Percentiles rank a stretch among this genome's conserved stretches.
Conservation (phyloP, 495 filamentous ascomycete genomes). For the Xylaria grammica region DNA sequence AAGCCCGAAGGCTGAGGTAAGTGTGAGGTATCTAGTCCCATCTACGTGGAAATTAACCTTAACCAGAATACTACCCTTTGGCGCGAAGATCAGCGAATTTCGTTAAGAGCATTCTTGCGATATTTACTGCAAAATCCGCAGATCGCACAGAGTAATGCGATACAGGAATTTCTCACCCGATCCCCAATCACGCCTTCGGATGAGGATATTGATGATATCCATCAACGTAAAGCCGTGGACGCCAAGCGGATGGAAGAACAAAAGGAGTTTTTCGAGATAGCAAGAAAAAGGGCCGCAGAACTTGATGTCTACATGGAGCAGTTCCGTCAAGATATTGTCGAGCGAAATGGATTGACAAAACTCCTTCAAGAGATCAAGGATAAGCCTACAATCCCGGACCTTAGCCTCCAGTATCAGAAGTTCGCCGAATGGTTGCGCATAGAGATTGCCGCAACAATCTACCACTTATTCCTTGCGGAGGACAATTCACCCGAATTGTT, state of each 20-base stretch:
- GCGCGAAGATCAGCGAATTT: conserved; percentile 90
- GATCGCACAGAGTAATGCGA: conserved; percentile 77
- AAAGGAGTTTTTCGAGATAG: conserved; percentile 92
- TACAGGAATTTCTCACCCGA: conserved; percentile 78
- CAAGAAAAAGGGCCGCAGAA: conserved; percentile 84
- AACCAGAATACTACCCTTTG: conserved; percentile 65
- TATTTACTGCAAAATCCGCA: conserved; percentile 82
- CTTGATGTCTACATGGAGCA: conserved; percentile 98
- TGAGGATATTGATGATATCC: conserved; percentile 82
- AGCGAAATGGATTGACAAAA: conserved; percentile 82
- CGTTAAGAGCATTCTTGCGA: conserved; percentile 85
- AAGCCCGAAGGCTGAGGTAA: conserved; percentile 33
- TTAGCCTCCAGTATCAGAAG: conserved; percentile 94
- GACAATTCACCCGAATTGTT: conserved; percentile 97
- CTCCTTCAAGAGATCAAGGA: conserved; percentile 90
- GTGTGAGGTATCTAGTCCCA: conserved; percentile 26
- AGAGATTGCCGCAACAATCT: conserved; percentile 94
- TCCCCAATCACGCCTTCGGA: conserved; percentile 73
- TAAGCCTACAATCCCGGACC: conserved; percentile 82
- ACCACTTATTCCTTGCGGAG: conserved; percentile 96
- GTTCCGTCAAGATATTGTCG: conserved; percentile 66
- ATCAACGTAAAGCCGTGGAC: conserved; percentile 80
- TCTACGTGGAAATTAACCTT: not conserved
- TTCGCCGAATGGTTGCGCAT: conserved; percentile 99
- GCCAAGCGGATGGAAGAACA: conserved; percentile 89